Conservation (phyloP, 805 yeast genomes). For the Candida yuanshanica region DNA sequence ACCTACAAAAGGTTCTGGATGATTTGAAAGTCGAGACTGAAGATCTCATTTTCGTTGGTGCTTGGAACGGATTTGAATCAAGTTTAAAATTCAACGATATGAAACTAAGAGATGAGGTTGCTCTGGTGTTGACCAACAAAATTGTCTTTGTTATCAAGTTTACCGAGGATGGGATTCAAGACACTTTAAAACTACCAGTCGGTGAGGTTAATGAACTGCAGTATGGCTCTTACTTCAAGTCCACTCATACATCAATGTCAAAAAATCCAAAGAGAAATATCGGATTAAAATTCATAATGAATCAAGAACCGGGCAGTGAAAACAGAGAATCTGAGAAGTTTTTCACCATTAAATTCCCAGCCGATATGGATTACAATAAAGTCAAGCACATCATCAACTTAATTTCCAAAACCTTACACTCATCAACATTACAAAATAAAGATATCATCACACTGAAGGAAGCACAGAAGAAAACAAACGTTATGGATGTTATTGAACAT, state of each 20-base stretch:
- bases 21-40: conserved; percentile 13
- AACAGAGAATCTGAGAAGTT: neutral
- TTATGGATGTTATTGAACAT: conserved; percentile 31
- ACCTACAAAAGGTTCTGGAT: conserved; percentile 14
- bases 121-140: conserved; percentile 19
- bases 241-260: conserved; percentile 15
- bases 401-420: conserved; percentile 19
- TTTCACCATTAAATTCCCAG: conserved; percentile 21
- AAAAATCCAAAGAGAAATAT: conserved; percentile 28
- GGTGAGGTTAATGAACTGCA: conserved; percentile 19
- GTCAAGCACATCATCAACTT: conserved; percentile 20
- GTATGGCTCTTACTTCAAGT: conserved; percentile 26
- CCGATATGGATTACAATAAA: conserved; percentile 19
- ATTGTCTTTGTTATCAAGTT: conserved; percentile 18
- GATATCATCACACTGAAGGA: conserved; percentile 32
- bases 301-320: neutral
- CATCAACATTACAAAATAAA: conserved; percentile 21
- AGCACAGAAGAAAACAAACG: conserved; percentile 28
- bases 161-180: conserved; percentile 15
- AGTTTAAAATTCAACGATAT: conserved; percentile 18
- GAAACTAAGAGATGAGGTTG: conserved; percentile 10
- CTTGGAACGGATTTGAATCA: conserved; percentile 22
- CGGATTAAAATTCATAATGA: conserved; percentile 24
- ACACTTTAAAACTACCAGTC: conserved; percentile 15
- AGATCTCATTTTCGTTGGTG: conserved; percentile 21